Evolutionary conservation across 2,329 filamentous ascomycete genomes (phyloP).

Genomic region (Phialemonium atrogriseum): DNA sequence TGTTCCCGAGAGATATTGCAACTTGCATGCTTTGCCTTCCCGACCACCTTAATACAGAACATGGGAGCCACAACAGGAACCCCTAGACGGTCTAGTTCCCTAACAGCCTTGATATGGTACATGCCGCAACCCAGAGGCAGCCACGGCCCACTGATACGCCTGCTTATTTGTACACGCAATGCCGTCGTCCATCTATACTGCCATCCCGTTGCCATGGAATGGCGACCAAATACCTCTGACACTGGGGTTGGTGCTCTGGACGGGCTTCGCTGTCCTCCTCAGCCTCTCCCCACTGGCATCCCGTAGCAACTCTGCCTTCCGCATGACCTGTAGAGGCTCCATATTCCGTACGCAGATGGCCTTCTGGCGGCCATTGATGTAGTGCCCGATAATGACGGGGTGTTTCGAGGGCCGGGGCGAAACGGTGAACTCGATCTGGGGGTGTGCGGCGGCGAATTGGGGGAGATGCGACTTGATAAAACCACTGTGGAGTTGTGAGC

Average conservation of each 20-base stretch:
- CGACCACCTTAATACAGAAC: too few relatives aligned
- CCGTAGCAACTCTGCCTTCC: constrained; percentile 68
- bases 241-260: constrained; percentile 55
- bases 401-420: constrained; percentile 86
- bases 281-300: constrained; percentile 71
- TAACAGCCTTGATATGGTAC: constrained; percentile 4
- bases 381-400: constrained; percentile 80
- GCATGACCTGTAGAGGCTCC: constrained; percentile 67
- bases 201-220: constrained; percentile 53
- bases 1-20: too few relatives aligned
- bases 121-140: too few relatives aligned
- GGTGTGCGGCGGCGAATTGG: constrained; percentile 71
- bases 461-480: constrained; percentile 75
- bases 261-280: constrained; percentile 53
- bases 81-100: not conserved
- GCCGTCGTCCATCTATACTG: constrained; percentile 31
- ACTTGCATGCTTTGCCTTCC: too few relatives aligned
- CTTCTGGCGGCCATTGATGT: constrained; percentile 84
- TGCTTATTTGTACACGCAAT: too few relatives aligned
- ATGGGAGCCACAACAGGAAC: too few relatives aligned
- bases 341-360: constrained; percentile 85
- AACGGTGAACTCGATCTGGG: constrained; percentile 83
- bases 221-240: constrained; percentile 65
- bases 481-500: constrained; percentile 39
- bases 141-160: too few relatives aligned